phyloP scores from a whole-genome alignment of 495 filamentous ascomycete genomes.

The Penicillium paradoxum region DNA sequence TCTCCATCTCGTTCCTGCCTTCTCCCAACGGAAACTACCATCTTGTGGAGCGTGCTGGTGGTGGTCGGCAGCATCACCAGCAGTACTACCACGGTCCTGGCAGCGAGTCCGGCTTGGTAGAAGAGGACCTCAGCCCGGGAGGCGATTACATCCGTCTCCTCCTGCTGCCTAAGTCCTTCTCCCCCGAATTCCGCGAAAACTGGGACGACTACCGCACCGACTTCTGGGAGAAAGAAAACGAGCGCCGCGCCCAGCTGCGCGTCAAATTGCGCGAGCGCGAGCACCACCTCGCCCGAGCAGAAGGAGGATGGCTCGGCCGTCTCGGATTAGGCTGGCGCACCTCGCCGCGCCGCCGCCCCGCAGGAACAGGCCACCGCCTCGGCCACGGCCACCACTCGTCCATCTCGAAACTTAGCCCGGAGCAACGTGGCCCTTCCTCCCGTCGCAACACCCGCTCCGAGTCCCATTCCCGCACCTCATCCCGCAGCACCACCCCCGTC shows the following conservation, averaged over 20 bases:
- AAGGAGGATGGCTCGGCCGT: slow-evolving; percentile 83
- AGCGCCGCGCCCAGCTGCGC: slow-evolving; percentile 69
- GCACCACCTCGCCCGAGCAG: slow-evolving; percentile 56
- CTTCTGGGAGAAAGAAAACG: slow-evolving; percentile 97
- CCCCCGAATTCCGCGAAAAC: slow-evolving; percentile 89
- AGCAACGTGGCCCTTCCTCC: slow-evolving; percentile 27
- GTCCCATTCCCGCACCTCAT: slow-evolving; percentile 43
- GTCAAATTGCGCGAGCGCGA: slow-evolving; percentile 61
- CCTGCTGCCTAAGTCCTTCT: slow-evolving; percentile 90
- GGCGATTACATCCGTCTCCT: slow-evolving; percentile 89
- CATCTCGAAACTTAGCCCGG: slow-evolving; percentile 31
- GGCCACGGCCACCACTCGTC: slow-evolving; percentile 34
- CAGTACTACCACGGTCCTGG: slow-evolving; percentile 43
- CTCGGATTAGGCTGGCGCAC: slow-evolving; percentile 55
- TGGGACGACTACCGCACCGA: slow-evolving; percentile 92
- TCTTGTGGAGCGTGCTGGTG: slow-evolving; percentile 47
- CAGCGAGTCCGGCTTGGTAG: slow-evolving; percentile 51
- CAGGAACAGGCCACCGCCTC: slow-evolving; percentile 23
- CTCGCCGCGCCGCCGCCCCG: slow-evolving; percentile 41
- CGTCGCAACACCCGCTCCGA: slow-evolving; percentile 41
- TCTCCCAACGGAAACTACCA: slow-evolving; percentile 60
- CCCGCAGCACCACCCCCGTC: slow-evolving; percentile 46
- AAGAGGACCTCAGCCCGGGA: slow-evolving; percentile 82
- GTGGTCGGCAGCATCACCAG: slow-evolving; percentile 36
- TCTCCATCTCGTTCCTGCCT: slow-evolving; percentile 59